Evolutionary conservation across 2,329 filamentous ascomycete species (phyloP), one percentile per base, ranked within the genome.

Genomic region (Monascus ruber): DNA sequence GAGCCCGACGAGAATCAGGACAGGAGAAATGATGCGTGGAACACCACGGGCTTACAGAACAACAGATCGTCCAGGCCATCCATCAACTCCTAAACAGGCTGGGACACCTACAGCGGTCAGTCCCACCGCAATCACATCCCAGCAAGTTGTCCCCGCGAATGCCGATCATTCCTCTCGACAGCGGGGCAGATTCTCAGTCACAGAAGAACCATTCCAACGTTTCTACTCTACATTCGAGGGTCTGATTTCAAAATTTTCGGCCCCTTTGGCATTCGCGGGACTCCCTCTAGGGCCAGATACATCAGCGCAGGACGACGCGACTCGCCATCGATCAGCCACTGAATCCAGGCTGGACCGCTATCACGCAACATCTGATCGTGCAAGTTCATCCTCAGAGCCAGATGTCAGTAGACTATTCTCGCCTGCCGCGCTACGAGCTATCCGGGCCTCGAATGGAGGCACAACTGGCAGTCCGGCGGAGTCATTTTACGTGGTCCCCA

Each of bases 401-500:
- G 87, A 96, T 49, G 74, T 94, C 25, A 80, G 77, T 50, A 83
- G 81, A 43, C 76, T 94, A 26, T 93, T 93, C 59, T 94, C 87
- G 32, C 80, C 79, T 48, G 86, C 89, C 8, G 85, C 89, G 3
- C 73, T 96, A 39, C 76, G 81, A 37, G 85, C 88, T 1, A 73
- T 94, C 33, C 73, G 78, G 17, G 79, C 84, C 40, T 80, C 81
- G 35, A 62, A 65, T 26, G 77, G 77, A 0, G 72, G 73, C 10
- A 57, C 64, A n/a, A 63, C 67, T 8, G 76, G 72, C 42, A 83
- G 84, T 51, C 46, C 63, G 3, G 68, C 69, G 5, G 73, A 77
- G 47, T 91, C 84, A 6, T 98, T 98, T 66, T 96, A 95, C 58
- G 83, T 96, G 1, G 91, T 98, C 1, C 91, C 89, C 4, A 84